A percentile compares a stretch with the other conserved stretches of the same genome.
Conservation (phyloP, 495 filamentous ascomycete genomes). For the Penicillium steckii region DNA sequence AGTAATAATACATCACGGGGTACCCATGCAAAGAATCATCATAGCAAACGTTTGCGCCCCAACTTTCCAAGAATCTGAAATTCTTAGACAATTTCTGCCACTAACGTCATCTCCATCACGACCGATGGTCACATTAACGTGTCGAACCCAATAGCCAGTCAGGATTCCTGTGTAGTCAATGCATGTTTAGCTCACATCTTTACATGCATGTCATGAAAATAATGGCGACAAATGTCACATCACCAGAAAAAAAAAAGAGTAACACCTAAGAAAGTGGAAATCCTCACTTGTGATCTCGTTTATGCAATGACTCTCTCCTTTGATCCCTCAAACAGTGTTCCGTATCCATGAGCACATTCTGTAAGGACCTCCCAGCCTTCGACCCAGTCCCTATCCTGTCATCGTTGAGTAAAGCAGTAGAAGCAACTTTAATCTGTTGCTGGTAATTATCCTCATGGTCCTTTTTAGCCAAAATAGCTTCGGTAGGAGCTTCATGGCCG, state of each 20-base stretch:
- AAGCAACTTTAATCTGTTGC: conserved; percentile 4
- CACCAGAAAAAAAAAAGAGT: too few relatives aligned
- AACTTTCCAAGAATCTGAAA: too few relatives aligned
- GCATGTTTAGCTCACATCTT: too few relatives aligned
- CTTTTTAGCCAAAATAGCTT: neutral
- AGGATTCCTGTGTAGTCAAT: neutral
- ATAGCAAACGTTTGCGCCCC: too few relatives aligned
- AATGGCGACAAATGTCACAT: too few relatives aligned
- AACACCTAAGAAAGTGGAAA: neutral
- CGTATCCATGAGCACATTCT: conserved; percentile 13
- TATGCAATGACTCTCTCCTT: neutral
- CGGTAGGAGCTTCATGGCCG: neutral
- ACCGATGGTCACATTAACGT: neutral
- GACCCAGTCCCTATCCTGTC: conserved; percentile 7
- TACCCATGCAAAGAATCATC: too few relatives aligned
- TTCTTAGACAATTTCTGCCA: neutral
- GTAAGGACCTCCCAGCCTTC: conserved; percentile 7
- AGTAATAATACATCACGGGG: too few relatives aligned
- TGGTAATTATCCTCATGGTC: neutral
- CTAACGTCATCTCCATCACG: neutral
- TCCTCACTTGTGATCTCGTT: neutral
- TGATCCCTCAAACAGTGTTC: conserved; percentile 5
- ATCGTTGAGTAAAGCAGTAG: conserved; percentile 10
- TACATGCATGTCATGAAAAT: too few relatives aligned
- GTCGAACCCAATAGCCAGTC: neutral